phyloP scores from a whole-genome alignment of 176 grass and related monocot species.

The Aechmea fasciata region DNA sequence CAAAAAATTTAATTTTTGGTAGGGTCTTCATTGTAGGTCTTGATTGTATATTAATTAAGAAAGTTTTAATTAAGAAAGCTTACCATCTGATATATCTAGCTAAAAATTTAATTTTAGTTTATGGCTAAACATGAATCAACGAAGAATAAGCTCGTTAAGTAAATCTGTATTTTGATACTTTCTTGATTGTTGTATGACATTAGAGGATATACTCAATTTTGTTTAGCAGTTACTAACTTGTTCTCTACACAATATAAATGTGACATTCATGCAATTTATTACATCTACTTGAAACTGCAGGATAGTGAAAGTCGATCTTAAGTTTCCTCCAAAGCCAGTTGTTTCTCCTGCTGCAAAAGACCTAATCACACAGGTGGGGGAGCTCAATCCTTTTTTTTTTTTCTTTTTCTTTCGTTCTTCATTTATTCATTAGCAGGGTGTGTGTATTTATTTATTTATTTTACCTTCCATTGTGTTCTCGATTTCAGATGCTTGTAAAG shows the following conservation, averaged over 20 bases:
- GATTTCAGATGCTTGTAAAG: constrained; percentile 87
- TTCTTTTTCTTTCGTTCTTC: not conserved
- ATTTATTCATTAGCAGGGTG: not conserved
- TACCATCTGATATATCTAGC: not conserved
- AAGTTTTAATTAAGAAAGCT: not conserved
- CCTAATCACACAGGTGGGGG: constrained; percentile 68
- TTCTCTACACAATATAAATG: not conserved
- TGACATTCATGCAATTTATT: not conserved
- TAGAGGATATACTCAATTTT: too few species aligned
- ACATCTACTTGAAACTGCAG: constrained; percentile 25
- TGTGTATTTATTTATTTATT: not conserved
- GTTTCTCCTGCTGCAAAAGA: constrained; percentile 73
- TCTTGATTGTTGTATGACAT: not conserved
- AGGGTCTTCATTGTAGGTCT: too few species aligned
- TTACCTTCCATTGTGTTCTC: not conserved
- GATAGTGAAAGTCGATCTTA: constrained; percentile 86
- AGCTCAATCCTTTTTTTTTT: not conserved
- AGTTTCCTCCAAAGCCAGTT: constrained; percentile 64
- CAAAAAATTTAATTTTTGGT: too few species aligned
- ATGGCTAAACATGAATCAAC: not conserved
- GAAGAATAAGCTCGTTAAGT: not conserved
- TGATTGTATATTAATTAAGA: too few species aligned
- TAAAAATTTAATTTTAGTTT: too few species aligned
- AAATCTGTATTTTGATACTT: not conserved
- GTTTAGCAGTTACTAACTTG: too few species aligned